Percentiles rank a stretch among this genome's conserved stretches.
Conservation (phyloP, 805 yeast species). For the Jamesozyma hellenica region DNA sequence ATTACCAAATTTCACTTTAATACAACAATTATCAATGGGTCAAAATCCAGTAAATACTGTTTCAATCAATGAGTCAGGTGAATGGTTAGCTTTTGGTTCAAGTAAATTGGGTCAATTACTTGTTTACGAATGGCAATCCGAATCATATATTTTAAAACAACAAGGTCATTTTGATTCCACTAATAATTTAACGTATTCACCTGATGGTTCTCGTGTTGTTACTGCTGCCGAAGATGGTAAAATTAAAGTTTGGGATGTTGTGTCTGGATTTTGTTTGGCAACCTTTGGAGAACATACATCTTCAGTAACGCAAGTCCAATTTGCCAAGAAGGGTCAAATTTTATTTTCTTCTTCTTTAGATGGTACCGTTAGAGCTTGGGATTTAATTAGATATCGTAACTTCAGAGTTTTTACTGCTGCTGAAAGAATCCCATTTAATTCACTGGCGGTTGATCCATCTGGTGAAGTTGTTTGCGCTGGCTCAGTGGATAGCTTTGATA, state of each 20-base stretch:
- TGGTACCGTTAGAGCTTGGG: slow-evolving; percentile 98
- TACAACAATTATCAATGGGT: slow-evolving; percentile 87
- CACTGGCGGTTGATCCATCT: slow-evolving; percentile 90
- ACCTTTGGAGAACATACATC: slow-evolving; percentile 88
- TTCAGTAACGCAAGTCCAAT: slow-evolving; percentile 77
- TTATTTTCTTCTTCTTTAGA: slow-evolving; percentile 85
- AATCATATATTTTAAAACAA: slow-evolving; percentile 86
- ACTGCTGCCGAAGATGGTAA: slow-evolving; percentile 97
- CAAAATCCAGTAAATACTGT: slow-evolving; percentile 82
- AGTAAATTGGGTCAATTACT: slow-evolving; percentile 81
- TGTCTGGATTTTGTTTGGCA: slow-evolving; percentile 82
- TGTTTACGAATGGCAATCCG: slow-evolving; percentile 98
- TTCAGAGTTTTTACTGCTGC: slow-evolving; percentile 92
- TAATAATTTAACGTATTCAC: slow-evolving; percentile 77
- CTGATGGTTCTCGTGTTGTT: slow-evolving; percentile 86
- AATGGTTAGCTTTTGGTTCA: slow-evolving; percentile 96
- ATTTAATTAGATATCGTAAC: slow-evolving; percentile 81
- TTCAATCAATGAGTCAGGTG: slow-evolving; percentile 72
- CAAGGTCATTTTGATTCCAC: slow-evolving; percentile 95
- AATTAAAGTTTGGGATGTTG: slow-evolving; percentile 91
- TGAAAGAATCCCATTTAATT: slow-evolving; percentile 73
- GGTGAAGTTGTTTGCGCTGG: slow-evolving; percentile 97
- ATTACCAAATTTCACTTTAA: slow-evolving; percentile 62
- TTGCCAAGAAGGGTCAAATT: slow-evolving; percentile 85
- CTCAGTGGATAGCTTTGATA: slow-evolving; percentile 77